Conservation (phyloP, 1,284 basidiomycete species). For the Ceratobasidium sp. region DNA sequence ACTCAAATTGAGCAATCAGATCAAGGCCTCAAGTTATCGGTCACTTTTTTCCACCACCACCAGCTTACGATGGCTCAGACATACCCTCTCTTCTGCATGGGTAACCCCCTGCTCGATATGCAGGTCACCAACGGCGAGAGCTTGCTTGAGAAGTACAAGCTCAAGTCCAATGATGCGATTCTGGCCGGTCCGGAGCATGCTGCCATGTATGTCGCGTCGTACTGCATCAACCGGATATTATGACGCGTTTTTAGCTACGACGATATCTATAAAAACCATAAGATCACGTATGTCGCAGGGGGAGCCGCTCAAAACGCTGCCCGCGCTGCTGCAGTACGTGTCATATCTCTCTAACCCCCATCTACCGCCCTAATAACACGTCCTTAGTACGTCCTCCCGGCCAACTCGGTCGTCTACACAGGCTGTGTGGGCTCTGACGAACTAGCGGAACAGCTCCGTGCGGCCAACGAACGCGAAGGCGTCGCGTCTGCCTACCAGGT, state of each 20-base stretch:
- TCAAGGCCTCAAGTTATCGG: neutral
- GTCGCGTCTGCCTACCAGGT: slow-evolving; percentile 93
- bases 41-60: slow-evolving; percentile 20
- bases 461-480: slow-evolving; percentile 94
- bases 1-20: slow-evolving; percentile 12
- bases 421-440: slow-evolving; percentile 95
- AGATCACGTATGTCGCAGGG: slow-evolving; percentile 94
- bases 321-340: slow-evolving; percentile 93
- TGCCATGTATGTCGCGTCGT: slow-evolving; percentile 72
- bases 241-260: slow-evolving; percentile 76
- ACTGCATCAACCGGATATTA: neutral
- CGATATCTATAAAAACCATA: slow-evolving; percentile 80
- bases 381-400: slow-evolving; percentile 86
- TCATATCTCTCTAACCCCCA: slow-evolving; percentile 52
- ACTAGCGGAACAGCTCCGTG: slow-evolving; percentile 89
- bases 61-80: slow-evolving; percentile 47
- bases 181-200: slow-evolving; percentile 92
- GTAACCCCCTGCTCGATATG: slow-evolving; percentile 92
- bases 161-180: slow-evolving; percentile 97
- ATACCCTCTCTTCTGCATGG: slow-evolving; percentile 81
- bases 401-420: slow-evolving; percentile 93
- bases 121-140: slow-evolving; percentile 87
- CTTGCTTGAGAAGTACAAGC: slow-evolving; percentile 90
- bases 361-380: slow-evolving; percentile 14
- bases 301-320: slow-evolving; percentile 98